Evolutionary conservation across 1,139 yeast species (phyloP).

Genomic region (Zhuliangozyma blackwelliae): DNA sequence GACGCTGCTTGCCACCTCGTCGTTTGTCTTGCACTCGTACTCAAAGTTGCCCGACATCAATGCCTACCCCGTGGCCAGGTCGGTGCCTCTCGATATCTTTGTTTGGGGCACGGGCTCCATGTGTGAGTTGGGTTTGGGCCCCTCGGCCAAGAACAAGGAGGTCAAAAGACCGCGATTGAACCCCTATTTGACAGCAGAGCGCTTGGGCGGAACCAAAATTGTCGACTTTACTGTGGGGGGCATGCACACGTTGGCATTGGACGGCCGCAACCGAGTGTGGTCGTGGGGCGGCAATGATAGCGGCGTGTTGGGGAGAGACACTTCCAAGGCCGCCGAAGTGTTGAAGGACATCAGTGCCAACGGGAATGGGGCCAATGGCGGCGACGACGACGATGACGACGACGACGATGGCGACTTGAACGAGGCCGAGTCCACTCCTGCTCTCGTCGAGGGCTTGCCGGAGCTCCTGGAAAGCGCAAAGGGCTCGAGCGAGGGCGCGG

Average conservation of each 20-base stretch:
- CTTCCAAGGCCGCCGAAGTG: conserved; percentile 58
- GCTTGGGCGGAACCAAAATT: conserved; percentile 47
- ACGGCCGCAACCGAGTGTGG: conserved; percentile 72
- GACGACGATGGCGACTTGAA: conserved; percentile 83
- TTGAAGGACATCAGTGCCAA: conserved; percentile 60
- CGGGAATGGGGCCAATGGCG: conserved; percentile 7
- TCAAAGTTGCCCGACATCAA: conserved; percentile 47
- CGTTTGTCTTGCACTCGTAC: conserved; percentile 44
- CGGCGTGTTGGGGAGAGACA: conserved; percentile 86
- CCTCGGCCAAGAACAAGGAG: conserved; percentile 79
- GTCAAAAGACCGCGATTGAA: conserved; percentile 94
- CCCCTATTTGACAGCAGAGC: conserved; percentile 61
- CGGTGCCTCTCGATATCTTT: conserved; percentile 63
- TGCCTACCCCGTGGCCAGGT: conserved; percentile 32
- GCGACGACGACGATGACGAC: conserved; percentile 57
- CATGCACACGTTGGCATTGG: conserved; percentile 86
- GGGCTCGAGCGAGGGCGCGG: neutral
- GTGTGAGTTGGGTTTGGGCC: conserved; percentile 96
- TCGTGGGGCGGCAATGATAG: conserved; percentile 98
- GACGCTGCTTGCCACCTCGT: conserved; percentile 33
- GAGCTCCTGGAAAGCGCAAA: conserved; percentile 18
- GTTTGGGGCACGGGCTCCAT: conserved; percentile 97
- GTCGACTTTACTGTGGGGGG: conserved; percentile 94
- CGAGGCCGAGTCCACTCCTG: conserved; percentile 86
- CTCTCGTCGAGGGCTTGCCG: conserved; percentile 66